Conservation (phyloP, 2,329 filamentous ascomycete genomes). For the Exophiala aquamarina region DNA sequence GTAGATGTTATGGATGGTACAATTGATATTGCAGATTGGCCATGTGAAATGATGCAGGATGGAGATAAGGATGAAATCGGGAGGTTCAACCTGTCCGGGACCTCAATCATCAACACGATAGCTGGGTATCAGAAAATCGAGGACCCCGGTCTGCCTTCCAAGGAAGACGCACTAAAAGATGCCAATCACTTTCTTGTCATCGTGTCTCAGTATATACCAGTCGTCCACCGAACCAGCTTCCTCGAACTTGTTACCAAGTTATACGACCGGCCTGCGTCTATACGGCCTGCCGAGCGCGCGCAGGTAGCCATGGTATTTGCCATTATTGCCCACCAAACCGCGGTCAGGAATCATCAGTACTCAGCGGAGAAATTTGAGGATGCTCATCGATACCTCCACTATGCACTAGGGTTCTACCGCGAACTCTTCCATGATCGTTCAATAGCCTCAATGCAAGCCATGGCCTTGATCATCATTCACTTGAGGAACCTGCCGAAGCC, state of each 20-base stretch:
- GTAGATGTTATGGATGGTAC: slow-evolving; percentile 78
- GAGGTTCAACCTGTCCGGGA: slow-evolving; percentile 70
- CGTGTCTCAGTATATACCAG: slow-evolving; percentile 69
- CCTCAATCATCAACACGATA: slow-evolving; percentile 66
- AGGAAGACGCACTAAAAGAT: slow-evolving; percentile 66
- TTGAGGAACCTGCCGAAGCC: slow-evolving; percentile 78
- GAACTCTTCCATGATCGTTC: slow-evolving; percentile 63
- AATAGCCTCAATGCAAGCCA: slow-evolving; percentile 68
- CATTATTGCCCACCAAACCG: slow-evolving; percentile 74
- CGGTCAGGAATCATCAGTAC: slow-evolving; percentile 65
- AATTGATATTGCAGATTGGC: slow-evolving; percentile 69
- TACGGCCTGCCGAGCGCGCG: slow-evolving; percentile 65
- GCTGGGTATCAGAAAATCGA: slow-evolving; percentile 59
- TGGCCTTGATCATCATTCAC: slow-evolving; percentile 70
- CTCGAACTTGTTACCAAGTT: slow-evolving; percentile 70
- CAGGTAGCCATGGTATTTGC: slow-evolving; percentile 78
- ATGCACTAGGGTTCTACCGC: slow-evolving; percentile 67
- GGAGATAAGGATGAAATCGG: slow-evolving; percentile 42
- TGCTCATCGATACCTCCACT: slow-evolving; percentile 78
- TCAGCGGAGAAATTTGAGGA: slow-evolving; percentile 55
- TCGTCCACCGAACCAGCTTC: slow-evolving; percentile 75
- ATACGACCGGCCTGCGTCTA: slow-evolving; percentile 64
- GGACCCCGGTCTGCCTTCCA: slow-evolving; percentile 61
- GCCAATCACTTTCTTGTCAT: slow-evolving; percentile 74
- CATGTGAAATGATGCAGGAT: slow-evolving; percentile 59